Evolutionary conservation across 345 rosid species (phyloP), one percentile per base, ranked within the genome.

Genomic region (Viola odorata): DNA sequence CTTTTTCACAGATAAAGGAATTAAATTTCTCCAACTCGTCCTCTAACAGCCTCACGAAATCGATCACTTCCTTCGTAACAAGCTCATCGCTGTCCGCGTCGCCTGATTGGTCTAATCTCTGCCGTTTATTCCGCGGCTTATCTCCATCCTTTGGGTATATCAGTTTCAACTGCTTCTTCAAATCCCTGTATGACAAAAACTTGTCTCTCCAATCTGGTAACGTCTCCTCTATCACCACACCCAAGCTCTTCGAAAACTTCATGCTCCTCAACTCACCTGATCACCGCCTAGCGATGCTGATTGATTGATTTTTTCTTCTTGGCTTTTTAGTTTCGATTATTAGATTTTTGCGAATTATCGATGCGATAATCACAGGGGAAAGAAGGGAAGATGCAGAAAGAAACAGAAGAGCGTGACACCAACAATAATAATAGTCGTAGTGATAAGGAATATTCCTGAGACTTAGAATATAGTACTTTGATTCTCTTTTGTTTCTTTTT

Each of bases 11-110:
- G 66, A 90, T 90, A 81, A 94, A 90, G 3, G 81, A 45, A 63
- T 94, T 94, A 69, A 94, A 90, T 71, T 94, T 94, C 81, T 94
- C 96, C 70, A 89, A 77, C 79, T 92, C 98, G 51, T 73, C 88
- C 66, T 89, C 98, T 77, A 94, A 77, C 60, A 81, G 73, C 16
- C 70, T 74, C 54, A 83, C 73, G 68, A 94, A 90, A 77, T 87
- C 84, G 49, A 76, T 68, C 68, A 85, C 98, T 71, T 89, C 97
- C 41, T 71, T 69, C 7, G 91, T 69, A 79, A 91, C 57, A n/a
- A 12, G 45, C 9, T 45, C 17, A 37, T n/a, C 17, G 5, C 70
- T 62, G 8, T 37, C 81, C 0, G 55, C 68, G 49, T 52, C 67
- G 17, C 1, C 76, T 58, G 41, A 58, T 41, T 32, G 59, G 60